Percentiles rank a stretch among this genome's conserved stretches.
phyloP scores from a whole-genome alignment of 2,329 filamentous ascomycete genomes.

The Apiospora marii region DNA sequence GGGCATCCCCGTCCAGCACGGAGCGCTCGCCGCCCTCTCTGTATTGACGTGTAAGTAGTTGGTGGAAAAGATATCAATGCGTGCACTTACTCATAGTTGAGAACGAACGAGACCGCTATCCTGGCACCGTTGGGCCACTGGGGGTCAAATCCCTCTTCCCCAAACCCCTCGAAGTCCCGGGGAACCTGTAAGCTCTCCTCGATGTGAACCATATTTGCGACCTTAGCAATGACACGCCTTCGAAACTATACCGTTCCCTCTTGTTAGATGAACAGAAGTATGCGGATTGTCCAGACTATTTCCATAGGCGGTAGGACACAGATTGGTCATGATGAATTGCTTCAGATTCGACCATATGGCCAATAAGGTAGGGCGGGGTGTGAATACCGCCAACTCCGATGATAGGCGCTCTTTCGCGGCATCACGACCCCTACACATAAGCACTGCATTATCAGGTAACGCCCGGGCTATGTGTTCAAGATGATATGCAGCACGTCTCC shows the following conservation, averaged over 20 bases:
- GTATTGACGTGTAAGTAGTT: not conserved
- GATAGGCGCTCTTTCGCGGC: not conserved
- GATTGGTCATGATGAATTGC: not conserved
- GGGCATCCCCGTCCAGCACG: constrained; percentile 36
- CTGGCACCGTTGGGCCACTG: constrained; percentile 36
- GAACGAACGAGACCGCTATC: constrained; percentile 35
- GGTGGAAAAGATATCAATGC: not conserved
- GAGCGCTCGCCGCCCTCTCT: constrained; percentile 40
- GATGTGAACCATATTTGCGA: constrained; percentile 29
- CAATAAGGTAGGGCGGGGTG: not conserved
- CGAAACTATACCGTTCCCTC: not conserved
- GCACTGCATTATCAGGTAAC: not conserved
- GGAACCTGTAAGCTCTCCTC: constrained; percentile 30
- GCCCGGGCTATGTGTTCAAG: not conserved
- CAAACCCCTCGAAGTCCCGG: constrained; percentile 38
- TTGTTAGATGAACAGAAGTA: not conserved
- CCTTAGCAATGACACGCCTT: not conserved
- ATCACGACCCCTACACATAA: not conserved
- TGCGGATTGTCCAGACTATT: not conserved
- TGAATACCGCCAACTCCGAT: constrained; percentile 11
- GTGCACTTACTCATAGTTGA: constrained; percentile 34
- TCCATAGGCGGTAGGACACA: not conserved
- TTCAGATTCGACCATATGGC: not conserved
- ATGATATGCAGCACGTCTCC: not conserved
- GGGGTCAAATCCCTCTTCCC: constrained; percentile 35